Base-by-base conservation (phyloP, 176 grass and related monocot species). In the Poa pratensis region DNA sequence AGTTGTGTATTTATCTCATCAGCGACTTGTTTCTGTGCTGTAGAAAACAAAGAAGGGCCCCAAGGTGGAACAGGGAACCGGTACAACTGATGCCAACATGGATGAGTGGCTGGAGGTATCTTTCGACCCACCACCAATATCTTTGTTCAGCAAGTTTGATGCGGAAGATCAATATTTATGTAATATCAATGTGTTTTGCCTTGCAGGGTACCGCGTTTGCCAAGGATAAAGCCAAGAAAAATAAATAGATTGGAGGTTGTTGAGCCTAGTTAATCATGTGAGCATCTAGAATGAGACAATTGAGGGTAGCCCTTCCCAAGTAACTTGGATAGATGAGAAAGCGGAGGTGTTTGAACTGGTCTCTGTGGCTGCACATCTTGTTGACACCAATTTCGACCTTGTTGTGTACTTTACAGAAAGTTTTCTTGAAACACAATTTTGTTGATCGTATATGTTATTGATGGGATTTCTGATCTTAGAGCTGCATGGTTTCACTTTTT, bases 101-200 rank as follows among this genome's bases (percentile, higher is more conserved):
- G 96, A 99, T 79, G 96, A 99, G 73, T 99, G 96, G 96, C 88
- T 99, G 71, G 84, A 99, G 93, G 96, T 99, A 86, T 68, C 30
- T 14, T 69, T 20, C 8, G 69, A 39, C 18, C 3, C 20, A 42
- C 45, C 55, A 35, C 28, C 19, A 57, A 16, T 35, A 1, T 65
- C 34, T 65, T 77, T 77, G 3, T 52, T 62, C 48, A 77, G 35
- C 27, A 55, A 64, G 43, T 73, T 5, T 49, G 48, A 17, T 76
- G 19, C 2, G 0, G 6, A 40, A 59, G 19, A 48, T n/a, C 63
- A 16, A 65, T 28, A 9, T 39, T 19, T 35, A 35, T 18, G 37
- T 57, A 22, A 70, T 5, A 80, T 26, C 2, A 57, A 24, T 48
- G 51, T 17, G 6, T 75, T 42, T 67, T 10, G 24, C 48, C 3